Percentiles rank a stretch among this genome's conserved stretches.
These are phyloP conservation scores for Marasmius sp. DNA, from an alignment of 1,284 basidiomycete genomes.

Conservation along the genomic window DNA sequence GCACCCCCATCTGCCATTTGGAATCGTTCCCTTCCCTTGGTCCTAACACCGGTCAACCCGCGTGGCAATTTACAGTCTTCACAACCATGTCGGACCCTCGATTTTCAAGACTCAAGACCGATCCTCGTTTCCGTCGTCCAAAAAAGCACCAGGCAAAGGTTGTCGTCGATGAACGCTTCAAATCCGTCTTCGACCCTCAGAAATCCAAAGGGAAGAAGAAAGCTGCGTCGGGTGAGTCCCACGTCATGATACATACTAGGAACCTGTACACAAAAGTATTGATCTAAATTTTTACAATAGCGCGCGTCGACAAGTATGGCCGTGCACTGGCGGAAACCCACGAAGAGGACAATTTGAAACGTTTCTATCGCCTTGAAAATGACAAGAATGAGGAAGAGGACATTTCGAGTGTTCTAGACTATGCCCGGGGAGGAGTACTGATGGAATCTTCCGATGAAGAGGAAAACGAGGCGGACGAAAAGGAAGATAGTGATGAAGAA, in stretches of 20 bases:
- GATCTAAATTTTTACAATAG: constrained; percentile 30
- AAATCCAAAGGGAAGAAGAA: constrained; percentile 44
- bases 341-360: constrained; percentile 74
- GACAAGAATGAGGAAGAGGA: constrained; percentile 39
- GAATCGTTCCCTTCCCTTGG: background rate
- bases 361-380: constrained; percentile 80
- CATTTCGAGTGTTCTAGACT: constrained; percentile 55
- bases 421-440: constrained; percentile 86
- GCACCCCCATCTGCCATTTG: too few species aligned
- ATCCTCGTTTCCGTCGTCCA: constrained; percentile 89
- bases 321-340: constrained; percentile 69
- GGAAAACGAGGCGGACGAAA: constrained; percentile 39
- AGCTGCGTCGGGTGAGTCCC: constrained; percentile 39
- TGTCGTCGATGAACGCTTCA: constrained; percentile 94
- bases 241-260: constrained; percentile 3
- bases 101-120: constrained; percentile 85
- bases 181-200: constrained; percentile 65
- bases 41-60: background rate
- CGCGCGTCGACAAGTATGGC: constrained; percentile 91
- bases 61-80: background rate
- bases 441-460: constrained; percentile 86
- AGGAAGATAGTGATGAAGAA: constrained; percentile 46
- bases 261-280: constrained; percentile 6
- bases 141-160: constrained; percentile 83
- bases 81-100: constrained; percentile 74